Conservation (phyloP, 495 filamentous ascomycete genomes). For the Viridothelium virens region DNA sequence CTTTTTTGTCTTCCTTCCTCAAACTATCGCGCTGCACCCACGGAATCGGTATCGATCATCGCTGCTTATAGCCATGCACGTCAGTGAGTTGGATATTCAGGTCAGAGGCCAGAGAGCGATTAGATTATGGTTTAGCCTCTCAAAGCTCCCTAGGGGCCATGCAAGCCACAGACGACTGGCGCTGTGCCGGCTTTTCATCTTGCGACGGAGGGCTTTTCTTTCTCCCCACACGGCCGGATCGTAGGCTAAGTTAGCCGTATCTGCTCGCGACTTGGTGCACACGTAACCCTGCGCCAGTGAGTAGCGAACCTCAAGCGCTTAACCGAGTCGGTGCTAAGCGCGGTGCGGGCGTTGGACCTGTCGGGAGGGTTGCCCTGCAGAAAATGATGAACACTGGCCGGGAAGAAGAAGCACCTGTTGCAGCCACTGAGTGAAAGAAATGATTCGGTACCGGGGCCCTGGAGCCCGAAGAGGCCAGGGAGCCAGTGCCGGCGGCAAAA, state of each 20-base stretch:
- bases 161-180: background rate
- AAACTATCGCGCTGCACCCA: too few species aligned
- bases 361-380: background rate
- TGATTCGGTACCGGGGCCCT: slow-evolving; percentile 6
- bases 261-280: background rate
- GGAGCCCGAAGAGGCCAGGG: background rate
- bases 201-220: slow-evolving; percentile 10
- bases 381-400: background rate
- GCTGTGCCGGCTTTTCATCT: slow-evolving; percentile 3
- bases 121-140: slow-evolving; percentile 1
- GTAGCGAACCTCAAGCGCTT: background rate
- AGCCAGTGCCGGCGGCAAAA: background rate
- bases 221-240: slow-evolving; percentile 9
- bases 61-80: slow-evolving; percentile 8
- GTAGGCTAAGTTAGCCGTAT: background rate
- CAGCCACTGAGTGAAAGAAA: slow-evolving; percentile 3
- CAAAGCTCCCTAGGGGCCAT: background rate
- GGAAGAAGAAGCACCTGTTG: background rate
- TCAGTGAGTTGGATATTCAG: slow-evolving; percentile 5
- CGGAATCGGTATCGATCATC: background rate
- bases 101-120: background rate
- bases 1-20: background rate
- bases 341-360: background rate
- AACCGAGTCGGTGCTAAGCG: background rate
- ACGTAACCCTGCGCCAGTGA: background rate